These are phyloP conservation scores for Picea sitchensis DNA, from an alignment of 75 land plant species.

Conservation along the genomic window DNA sequence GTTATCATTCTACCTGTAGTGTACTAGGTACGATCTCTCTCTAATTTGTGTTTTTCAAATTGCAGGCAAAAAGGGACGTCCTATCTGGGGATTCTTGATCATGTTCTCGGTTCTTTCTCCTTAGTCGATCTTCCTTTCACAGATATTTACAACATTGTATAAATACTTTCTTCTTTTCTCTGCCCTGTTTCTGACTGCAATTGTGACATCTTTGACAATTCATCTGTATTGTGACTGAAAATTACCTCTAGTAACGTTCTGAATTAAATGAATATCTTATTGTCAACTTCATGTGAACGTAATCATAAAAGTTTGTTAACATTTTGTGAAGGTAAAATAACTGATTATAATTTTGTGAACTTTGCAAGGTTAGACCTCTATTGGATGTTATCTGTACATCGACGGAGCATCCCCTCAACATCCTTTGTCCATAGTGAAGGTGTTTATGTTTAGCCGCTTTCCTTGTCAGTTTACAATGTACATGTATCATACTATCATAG, in stretches of 20 bases:
- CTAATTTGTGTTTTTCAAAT: too few species aligned
- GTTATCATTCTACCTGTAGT: too few species aligned
- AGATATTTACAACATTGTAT: slow-evolving; percentile 71
- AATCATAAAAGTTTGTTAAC: neutral
- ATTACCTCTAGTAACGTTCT: slow-evolving; percentile 28
- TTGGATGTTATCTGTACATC: slow-evolving; percentile 37
- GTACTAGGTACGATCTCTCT: too few species aligned
- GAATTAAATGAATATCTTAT: neutral
- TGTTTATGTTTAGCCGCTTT: slow-evolving; percentile 2
- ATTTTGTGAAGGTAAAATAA: neutral
- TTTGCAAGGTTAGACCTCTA: slow-evolving; percentile 34
- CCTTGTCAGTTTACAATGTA: neutral
- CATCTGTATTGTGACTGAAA: slow-evolving; percentile 17
- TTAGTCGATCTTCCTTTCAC: slow-evolving; percentile 69
- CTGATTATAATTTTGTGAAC: neutral
- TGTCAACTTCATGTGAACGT: neutral
- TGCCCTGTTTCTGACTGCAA: too few species aligned
- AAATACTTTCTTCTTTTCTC: neutral
- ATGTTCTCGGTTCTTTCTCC: slow-evolving; percentile 26
- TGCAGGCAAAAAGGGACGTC: slow-evolving; percentile 88
- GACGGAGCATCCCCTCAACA: slow-evolving; percentile 66
- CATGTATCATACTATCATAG: neutral
- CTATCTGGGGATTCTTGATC: slow-evolving; percentile 65
- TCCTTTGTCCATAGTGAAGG: slow-evolving; percentile 81
- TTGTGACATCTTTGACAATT: too few species aligned